Evolutionary conservation across 148 eudicot genomes (phyloP).

Genomic region (Tetragonia tetragonoides): DNA sequence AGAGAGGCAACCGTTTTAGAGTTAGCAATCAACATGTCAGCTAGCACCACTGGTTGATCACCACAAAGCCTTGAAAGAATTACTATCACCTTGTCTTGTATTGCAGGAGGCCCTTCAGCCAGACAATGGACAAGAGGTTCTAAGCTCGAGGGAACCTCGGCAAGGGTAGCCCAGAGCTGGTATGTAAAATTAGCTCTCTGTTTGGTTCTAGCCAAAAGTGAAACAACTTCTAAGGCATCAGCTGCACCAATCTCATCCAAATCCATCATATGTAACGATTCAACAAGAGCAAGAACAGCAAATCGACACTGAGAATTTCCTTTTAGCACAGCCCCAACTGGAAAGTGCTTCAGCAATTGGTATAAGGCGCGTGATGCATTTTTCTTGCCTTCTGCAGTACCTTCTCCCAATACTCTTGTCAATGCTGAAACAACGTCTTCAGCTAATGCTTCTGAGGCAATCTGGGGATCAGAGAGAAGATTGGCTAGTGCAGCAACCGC

Average conservation of each 20-base stretch:
- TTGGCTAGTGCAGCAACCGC: constrained; percentile 83
- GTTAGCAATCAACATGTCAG: constrained; percentile 49
- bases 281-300: constrained; percentile 63
- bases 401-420: constrained; percentile 62
- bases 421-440: constrained; percentile 81
- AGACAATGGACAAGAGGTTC: constrained; percentile 61
- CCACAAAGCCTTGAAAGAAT: constrained; percentile 70
- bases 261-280: constrained; percentile 56
- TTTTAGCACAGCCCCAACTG: constrained; percentile 58
- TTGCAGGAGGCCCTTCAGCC: constrained; percentile 57
- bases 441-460: constrained; percentile 70
- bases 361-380: constrained; percentile 66
- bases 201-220: constrained; percentile 58
- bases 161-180: constrained; percentile 51
- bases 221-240: constrained; percentile 66
- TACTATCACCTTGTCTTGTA: constrained; percentile 70
- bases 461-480: constrained; percentile 59
- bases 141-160: constrained; percentile 60
- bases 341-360: constrained; percentile 64
- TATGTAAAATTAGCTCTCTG: constrained; percentile 40
- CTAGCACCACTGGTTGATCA: constrained; percentile 56
- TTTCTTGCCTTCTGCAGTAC: constrained; percentile 69
- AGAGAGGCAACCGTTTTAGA: constrained; percentile 53
- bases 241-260: constrained; percentile 49
- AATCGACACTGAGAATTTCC: constrained; percentile 57